These are phyloP conservation scores for Ploettnerulaceae sp. DNA, from an alignment of 2,329 filamentous ascomycete genomes.

Conservation along the genomic window DNA sequence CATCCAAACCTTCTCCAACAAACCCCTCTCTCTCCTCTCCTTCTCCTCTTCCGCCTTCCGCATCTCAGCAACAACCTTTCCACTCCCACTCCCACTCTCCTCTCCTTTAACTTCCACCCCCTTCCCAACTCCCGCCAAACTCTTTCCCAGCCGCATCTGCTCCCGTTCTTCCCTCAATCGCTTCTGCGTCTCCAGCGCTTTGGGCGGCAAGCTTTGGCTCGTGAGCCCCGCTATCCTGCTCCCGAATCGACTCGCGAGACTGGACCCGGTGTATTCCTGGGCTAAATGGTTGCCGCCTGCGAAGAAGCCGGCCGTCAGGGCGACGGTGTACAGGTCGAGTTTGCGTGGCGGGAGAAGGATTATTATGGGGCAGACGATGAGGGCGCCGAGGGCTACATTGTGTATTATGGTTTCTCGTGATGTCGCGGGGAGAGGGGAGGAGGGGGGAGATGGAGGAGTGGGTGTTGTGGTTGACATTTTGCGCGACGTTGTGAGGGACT, in stretches of 20 bases:
- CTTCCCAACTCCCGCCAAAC: neutral
- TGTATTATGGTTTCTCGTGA: slow-evolving; percentile 17
- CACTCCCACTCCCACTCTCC: slow-evolving; percentile 6
- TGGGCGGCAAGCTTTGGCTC: slow-evolving; percentile 17
- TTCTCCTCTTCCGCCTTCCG: slow-evolving; percentile 10
- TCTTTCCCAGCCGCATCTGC: slow-evolving; percentile 9
- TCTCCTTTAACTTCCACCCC: neutral
- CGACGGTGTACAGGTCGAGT: slow-evolving; percentile 55
- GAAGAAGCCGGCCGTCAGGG: slow-evolving; percentile 40
- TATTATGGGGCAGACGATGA: slow-evolving; percentile 50
- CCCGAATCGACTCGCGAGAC: slow-evolving; percentile 23
- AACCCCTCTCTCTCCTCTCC: slow-evolving; percentile 23
- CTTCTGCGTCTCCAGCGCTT: slow-evolving; percentile 25
- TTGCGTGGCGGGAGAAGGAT: slow-evolving; percentile 55
- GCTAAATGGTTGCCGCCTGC: slow-evolving; percentile 30
- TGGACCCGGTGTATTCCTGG: slow-evolving; percentile 29
- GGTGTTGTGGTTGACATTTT: slow-evolving; percentile 15
- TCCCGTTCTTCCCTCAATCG: slow-evolving; percentile 25
- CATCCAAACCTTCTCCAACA: slow-evolving; percentile 52
- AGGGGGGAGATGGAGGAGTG: neutral
- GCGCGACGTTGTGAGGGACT: neutral
- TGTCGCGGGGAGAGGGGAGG: neutral
- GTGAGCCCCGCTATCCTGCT: slow-evolving; percentile 9
- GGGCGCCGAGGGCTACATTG: slow-evolving; percentile 39
- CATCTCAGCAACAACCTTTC: no score